A percentile compares a stretch with the other conserved stretches of the same genome.
Conservation (phyloP, 805 yeast genomes). For the Alloascoidea africana region DNA sequence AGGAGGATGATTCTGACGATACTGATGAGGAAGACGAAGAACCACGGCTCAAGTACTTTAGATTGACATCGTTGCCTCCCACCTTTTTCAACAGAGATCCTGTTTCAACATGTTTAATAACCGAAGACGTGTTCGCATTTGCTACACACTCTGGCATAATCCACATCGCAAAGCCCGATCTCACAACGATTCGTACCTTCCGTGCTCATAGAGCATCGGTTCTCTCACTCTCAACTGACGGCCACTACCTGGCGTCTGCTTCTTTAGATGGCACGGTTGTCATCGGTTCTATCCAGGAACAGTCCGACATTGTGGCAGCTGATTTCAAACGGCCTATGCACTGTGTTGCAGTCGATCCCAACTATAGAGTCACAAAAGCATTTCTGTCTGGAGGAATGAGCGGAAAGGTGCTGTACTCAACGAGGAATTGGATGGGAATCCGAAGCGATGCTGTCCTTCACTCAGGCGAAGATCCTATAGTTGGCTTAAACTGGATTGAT, state of each 20-base stretch:
- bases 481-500: conserved; percentile 46
- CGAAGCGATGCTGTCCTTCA: conserved; percentile 54
- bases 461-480: conserved; percentile 41
- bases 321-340: conserved; percentile 84
- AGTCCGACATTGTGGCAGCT: conserved; percentile 49
- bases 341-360: conserved; percentile 66
- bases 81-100: conserved; percentile 65
- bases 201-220: conserved; percentile 82
- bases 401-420: conserved; percentile 64
- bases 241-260: conserved; percentile 65
- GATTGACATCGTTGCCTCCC: conserved; percentile 53
- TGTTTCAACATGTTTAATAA: conserved; percentile 52
- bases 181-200: conserved; percentile 50
- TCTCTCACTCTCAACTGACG: conserved; percentile 57
- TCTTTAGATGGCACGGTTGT: conserved; percentile 92
- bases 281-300: conserved; percentile 52
- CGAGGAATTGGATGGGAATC: conserved; percentile 78
- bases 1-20: conserved; percentile 22
- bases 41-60: conserved; percentile 59
- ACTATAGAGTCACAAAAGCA: conserved; percentile 42
- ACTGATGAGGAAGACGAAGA: conserved; percentile 41
- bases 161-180: conserved; percentile 47
- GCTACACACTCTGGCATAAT: conserved; percentile 85
- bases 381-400: conserved; percentile 86
- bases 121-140: conserved; percentile 49